A percentile compares a stretch with the other conserved stretches of the same genome.
Conservation (phyloP, 2,329 filamentous ascomycete species). For the Lasiodiplodia theobromae region DNA sequence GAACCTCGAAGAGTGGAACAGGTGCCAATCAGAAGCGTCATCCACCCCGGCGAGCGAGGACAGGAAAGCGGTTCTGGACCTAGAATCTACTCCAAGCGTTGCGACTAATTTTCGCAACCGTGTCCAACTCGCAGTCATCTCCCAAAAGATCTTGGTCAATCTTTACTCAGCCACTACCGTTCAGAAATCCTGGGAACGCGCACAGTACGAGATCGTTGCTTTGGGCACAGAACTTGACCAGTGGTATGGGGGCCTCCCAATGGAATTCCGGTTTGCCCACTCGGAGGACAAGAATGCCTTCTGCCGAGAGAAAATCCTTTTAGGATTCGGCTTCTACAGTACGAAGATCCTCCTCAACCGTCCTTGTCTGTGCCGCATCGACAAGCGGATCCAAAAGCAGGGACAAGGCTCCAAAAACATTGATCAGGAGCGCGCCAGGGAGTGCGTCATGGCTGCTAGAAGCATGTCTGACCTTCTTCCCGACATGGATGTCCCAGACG, state of each 20-base stretch:
- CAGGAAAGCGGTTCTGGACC: neutral
- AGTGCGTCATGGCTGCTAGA: constrained; percentile 46
- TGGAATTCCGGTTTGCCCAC: constrained; percentile 39
- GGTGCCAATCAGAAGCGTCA: neutral
- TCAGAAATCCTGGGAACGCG: constrained; percentile 43
- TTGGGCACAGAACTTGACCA: constrained; percentile 42
- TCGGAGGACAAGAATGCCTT: constrained; percentile 6
- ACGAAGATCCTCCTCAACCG: constrained; percentile 47
- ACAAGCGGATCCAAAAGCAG: constrained; percentile 42
- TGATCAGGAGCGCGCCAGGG: constrained; percentile 41
- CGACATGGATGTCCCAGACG: constrained; percentile 36
- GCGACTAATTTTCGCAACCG: constrained; percentile 31
- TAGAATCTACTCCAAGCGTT: neutral
- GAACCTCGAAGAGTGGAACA: neutral
- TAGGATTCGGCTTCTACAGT: constrained; percentile 45
- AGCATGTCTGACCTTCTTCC: constrained; percentile 44
- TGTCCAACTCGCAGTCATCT: constrained; percentile 40
- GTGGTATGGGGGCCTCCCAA: constrained; percentile 43
- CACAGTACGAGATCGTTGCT: constrained; percentile 41
- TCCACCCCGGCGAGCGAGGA: neutral
- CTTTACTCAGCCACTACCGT: constrained; percentile 44
- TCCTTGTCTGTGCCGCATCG: constrained; percentile 49
- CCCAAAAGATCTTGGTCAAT: constrained; percentile 39
- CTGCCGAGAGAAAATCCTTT: constrained; percentile 40
- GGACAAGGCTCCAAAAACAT: constrained; percentile 40